phyloP scores from a whole-genome alignment of 176 grass and related monocot genomes.

The Carex scoparia region DNA sequence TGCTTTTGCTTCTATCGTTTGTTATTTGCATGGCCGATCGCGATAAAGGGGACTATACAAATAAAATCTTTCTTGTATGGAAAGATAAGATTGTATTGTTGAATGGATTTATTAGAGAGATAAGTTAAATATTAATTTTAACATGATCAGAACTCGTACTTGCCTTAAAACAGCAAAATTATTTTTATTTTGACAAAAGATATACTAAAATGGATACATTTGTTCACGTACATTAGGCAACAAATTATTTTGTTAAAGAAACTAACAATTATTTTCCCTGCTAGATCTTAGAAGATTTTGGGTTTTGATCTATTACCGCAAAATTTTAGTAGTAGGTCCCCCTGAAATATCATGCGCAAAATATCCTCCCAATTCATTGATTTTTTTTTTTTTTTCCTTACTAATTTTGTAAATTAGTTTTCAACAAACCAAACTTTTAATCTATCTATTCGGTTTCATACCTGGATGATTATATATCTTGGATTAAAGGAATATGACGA shows the following conservation, averaged over 20 bases:
- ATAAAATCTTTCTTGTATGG: conserved; percentile 9
- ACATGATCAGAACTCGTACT: not conserved
- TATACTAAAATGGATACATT: not conserved
- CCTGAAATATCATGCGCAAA: not conserved
- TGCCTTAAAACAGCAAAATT: not conserved
- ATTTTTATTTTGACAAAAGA: not conserved
- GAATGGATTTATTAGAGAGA: not conserved
- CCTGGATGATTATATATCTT: not conserved
- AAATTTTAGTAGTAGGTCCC: not conserved
- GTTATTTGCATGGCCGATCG: not conserved
- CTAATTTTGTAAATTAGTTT: not conserved
- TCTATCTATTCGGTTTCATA: not conserved
- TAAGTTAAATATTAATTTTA: not conserved
- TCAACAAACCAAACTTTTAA: not conserved
- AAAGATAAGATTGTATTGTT: not conserved
- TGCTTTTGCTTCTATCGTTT: not conserved
- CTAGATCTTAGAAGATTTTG: not conserved
- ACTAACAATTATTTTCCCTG: not conserved
- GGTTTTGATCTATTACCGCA: not conserved
- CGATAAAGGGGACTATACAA: not conserved
- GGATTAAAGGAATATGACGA: not conserved
- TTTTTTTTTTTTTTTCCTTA: too few species aligned
- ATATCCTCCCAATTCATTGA: too few species aligned
- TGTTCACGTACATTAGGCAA: not conserved
- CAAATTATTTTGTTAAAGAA: not conserved